phyloP scores from a whole-genome alignment of 2,329 filamentous ascomycete species.

The Colletotrichum orchidophilum region DNA sequence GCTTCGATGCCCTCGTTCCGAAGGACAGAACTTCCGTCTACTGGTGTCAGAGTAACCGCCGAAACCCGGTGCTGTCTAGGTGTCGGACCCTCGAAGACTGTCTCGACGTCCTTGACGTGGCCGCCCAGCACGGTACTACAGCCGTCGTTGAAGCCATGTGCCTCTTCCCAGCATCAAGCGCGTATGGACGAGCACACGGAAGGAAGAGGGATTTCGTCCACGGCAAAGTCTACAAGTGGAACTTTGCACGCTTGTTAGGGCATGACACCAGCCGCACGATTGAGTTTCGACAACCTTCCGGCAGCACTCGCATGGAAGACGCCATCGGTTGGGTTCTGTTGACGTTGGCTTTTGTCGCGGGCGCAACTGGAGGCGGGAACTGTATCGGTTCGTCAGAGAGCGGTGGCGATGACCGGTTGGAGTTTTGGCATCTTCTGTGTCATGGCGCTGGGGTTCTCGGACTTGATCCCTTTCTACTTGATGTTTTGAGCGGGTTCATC shows the following conservation, averaged over 20 bases:
- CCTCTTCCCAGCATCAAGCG: conserved; percentile 41
- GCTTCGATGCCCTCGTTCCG: conserved; percentile 44
- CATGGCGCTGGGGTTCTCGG: conserved; percentile 22
- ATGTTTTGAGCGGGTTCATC: conserved; percentile 15
- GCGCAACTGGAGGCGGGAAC: conserved; percentile 36
- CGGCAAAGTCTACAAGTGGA: conserved; percentile 53
- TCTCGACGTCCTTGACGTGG: conserved; percentile 38
- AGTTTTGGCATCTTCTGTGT: conserved; percentile 30
- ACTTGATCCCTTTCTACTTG: conserved; percentile 24
- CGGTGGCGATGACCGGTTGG: conserved; percentile 9
- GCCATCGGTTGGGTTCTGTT: conserved; percentile 45
- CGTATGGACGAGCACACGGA: conserved; percentile 43
- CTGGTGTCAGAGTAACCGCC: conserved; percentile 49
- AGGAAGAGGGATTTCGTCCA: conserved; percentile 46
- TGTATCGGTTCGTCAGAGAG: conserved; percentile 13
- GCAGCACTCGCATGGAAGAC: conserved; percentile 42
- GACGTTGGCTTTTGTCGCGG: conserved; percentile 45
- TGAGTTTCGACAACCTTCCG: conserved; percentile 49
- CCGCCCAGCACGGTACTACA: conserved; percentile 8
- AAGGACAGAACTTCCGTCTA: conserved; percentile 39
- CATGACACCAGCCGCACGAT: conserved; percentile 40
- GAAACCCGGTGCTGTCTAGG: conserved; percentile 37
- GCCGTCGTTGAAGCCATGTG: conserved; percentile 45
- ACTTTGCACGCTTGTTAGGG: conserved; percentile 43
- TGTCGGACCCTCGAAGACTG: conserved; percentile 36